Evolutionary conservation across 2,329 filamentous ascomycete genomes (phyloP).

Genomic region (Trichoderma sp.): DNA sequence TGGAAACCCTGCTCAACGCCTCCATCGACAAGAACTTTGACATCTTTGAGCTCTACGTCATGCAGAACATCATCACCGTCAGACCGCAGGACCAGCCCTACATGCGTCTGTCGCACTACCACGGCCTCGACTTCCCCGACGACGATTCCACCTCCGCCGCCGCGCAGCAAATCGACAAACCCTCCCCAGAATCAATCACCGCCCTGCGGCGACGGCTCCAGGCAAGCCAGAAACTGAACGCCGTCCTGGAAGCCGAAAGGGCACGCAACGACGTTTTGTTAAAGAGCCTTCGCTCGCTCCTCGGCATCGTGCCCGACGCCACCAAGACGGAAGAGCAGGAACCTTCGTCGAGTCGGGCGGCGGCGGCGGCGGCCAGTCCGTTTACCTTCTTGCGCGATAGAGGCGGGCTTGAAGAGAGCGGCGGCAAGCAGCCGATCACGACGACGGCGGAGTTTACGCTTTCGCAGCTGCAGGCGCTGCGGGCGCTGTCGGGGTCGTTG

Average conservation of each 20-base stretch:
- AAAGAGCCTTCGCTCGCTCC: slow-evolving; percentile 52
- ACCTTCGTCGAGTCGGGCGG: slow-evolving; percentile 17
- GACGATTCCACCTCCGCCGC: background rate
- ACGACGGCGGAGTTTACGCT: slow-evolving; percentile 76
- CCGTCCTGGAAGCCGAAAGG: slow-evolving; percentile 65
- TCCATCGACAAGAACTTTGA: slow-evolving; percentile 84
- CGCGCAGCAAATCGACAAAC: slow-evolving; percentile 31
- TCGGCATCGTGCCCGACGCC: slow-evolving; percentile 33
- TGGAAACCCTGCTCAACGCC: slow-evolving; percentile 77
- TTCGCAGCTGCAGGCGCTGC: slow-evolving; percentile 77
- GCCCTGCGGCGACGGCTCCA: slow-evolving; percentile 70
- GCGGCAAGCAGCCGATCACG: slow-evolving; percentile 55
- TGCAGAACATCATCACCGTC: slow-evolving; percentile 79
- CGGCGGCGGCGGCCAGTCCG: slow-evolving; percentile 23
- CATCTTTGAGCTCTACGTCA: slow-evolving; percentile 82
- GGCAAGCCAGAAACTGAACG: slow-evolving; percentile 74
- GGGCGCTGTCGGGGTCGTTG: slow-evolving; percentile 59
- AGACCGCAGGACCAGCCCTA: slow-evolving; percentile 67
- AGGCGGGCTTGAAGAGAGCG: slow-evolving; percentile 49
- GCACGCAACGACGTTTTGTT: slow-evolving; percentile 71
- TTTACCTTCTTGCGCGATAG: slow-evolving; percentile 59
- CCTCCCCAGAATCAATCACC: slow-evolving; percentile 66
- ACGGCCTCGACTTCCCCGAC: slow-evolving; percentile 54
- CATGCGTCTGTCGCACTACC: slow-evolving; percentile 82
- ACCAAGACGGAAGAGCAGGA: slow-evolving; percentile 4